Percentiles rank a stretch among this genome's conserved stretches.
phyloP scores from a whole-genome alignment of 179 eudicot genomes.

The Silene noctiflora region DNA sequence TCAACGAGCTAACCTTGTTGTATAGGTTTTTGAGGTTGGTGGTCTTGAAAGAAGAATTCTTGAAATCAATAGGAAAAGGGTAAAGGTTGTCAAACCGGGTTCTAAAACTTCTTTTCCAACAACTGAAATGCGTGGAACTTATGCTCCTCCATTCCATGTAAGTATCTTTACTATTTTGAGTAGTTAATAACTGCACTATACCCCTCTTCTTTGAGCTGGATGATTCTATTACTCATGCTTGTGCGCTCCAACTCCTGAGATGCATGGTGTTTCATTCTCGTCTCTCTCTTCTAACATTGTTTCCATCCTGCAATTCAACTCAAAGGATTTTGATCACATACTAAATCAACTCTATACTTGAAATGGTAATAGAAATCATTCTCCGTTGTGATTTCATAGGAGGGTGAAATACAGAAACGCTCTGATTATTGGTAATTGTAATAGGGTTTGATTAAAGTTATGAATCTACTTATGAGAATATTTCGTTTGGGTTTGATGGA shows the following conservation, averaged over 20 bases:
- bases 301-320: no score
- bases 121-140: slow-evolving; percentile 88
- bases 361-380: no score
- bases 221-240: neutral
- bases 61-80: slow-evolving; percentile 83
- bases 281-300: neutral
- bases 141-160: slow-evolving; percentile 97
- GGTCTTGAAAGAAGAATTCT: slow-evolving; percentile 85
- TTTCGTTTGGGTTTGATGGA: no score
- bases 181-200: no score
- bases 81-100: slow-evolving; percentile 91
- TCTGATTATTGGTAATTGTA: no score
- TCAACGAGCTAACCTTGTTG: slow-evolving; percentile 5
- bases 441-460: no score
- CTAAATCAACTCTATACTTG: no score
- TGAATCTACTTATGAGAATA: no score
- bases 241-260: neutral
- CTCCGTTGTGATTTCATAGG: no score
- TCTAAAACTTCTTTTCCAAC: slow-evolving; percentile 90
- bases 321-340: no score
- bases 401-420: no score
- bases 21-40: slow-evolving; percentile 62
- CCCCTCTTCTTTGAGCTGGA: neutral
- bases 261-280: neutral
- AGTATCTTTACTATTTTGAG: slow-evolving; percentile 27